Evolutionary conservation across 2,329 filamentous ascomycete species (phyloP).

Genomic region (Ascochyta koolunga): DNA sequence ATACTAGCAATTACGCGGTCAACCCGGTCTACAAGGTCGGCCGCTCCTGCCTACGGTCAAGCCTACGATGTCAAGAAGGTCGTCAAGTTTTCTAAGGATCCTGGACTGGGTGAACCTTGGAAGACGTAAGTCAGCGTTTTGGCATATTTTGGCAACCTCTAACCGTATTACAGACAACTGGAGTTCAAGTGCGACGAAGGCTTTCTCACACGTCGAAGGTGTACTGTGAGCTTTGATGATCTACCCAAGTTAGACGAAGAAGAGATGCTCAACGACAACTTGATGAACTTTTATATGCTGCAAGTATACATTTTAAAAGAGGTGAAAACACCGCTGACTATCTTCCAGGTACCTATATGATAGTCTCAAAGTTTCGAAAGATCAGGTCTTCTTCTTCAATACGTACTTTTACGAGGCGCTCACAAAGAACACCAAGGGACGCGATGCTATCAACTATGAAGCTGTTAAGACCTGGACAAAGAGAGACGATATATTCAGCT

Average conservation of each 20-base stretch:
- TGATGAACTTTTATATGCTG: conserved; percentile 86
- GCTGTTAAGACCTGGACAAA: conserved; percentile 88
- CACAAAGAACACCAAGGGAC: conserved; percentile 58
- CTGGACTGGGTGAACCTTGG: conserved; percentile 40
- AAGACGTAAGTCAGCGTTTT: conserved; percentile 18
- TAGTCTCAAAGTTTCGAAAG: conserved; percentile 54
- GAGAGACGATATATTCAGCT: conserved; percentile 80
- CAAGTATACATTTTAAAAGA: conserved; percentile 15
- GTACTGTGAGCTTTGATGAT: conserved; percentile 69
- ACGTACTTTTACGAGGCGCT: conserved; percentile 88
- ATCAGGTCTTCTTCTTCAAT: conserved; percentile 85
- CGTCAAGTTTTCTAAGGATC: conserved; percentile 19
- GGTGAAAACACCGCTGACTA: neutral
- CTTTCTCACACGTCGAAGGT: conserved; percentile 4
- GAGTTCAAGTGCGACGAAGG: neutral
- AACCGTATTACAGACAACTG: neutral
- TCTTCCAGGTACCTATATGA: conserved; percentile 33
- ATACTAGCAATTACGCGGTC: conserved; percentile 6
- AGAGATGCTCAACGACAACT: conserved; percentile 88
- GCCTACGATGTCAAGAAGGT: conserved; percentile 18
- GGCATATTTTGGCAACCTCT: neutral
- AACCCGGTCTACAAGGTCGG: conserved; percentile 17
- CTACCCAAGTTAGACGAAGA: conserved; percentile 80
- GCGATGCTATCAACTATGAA: conserved; percentile 75
- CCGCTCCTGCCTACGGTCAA: conserved; percentile 4